Evolutionary conservation across 805 yeast species (phyloP).

Genomic region (Metschnikowia gelsemii): DNA sequence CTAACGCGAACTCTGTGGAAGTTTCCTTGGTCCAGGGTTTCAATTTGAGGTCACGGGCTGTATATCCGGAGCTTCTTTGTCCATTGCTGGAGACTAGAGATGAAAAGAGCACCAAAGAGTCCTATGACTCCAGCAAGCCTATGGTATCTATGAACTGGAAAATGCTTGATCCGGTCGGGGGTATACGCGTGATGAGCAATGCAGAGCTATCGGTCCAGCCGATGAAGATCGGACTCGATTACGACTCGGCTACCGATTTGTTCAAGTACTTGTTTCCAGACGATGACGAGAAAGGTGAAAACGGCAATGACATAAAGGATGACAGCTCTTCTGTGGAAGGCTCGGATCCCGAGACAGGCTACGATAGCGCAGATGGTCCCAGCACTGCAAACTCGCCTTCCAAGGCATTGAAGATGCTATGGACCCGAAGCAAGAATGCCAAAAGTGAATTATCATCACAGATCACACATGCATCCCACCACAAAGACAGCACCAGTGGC

Average conservation of each 20-base stretch:
- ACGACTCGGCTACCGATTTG: slow-evolving; percentile 60
- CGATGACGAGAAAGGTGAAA: slow-evolving; percentile 21
- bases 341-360: slow-evolving; percentile 27
- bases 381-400: slow-evolving; percentile 10
- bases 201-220: slow-evolving; percentile 65
- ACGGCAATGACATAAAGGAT: background rate
- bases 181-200: slow-evolving; percentile 73
- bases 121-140: slow-evolving; percentile 19
- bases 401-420: slow-evolving; percentile 4
- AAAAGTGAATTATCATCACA: slow-evolving; percentile 3
- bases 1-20: slow-evolving; percentile 59
- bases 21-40: slow-evolving; percentile 66
- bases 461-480: slow-evolving; percentile 1
- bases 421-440: slow-evolving; percentile 3
- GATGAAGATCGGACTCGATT: slow-evolving; percentile 69
- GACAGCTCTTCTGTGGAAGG: slow-evolving; percentile 21
- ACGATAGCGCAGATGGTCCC: slow-evolving; percentile 21
- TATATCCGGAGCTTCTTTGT: slow-evolving; percentile 70
- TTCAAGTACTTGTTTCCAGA: slow-evolving; percentile 72
- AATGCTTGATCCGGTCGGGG: slow-evolving; percentile 85
- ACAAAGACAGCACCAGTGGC: slow-evolving; percentile 4
- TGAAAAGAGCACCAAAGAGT: slow-evolving; percentile 14
- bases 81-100: slow-evolving; percentile 38
- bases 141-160: slow-evolving; percentile 55
- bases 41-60: slow-evolving; percentile 55